phyloP scores from a whole-genome alignment of 208 protist species.

The Trypanosoma lewisi region DNA sequence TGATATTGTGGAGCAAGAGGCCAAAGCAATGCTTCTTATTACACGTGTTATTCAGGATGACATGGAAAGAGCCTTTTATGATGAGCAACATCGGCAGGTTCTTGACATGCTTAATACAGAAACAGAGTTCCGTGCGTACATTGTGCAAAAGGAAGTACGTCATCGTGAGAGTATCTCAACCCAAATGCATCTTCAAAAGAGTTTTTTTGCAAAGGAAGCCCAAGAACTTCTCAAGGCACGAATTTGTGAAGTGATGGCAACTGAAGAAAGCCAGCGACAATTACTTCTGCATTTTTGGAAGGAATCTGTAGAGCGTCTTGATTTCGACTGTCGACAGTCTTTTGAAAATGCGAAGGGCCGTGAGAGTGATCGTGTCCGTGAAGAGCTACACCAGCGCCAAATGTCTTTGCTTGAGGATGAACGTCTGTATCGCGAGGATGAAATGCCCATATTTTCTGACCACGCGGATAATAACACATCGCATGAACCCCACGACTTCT shows the following conservation, averaged over 20 bases:
- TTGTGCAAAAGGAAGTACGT: slow-evolving; percentile 39
- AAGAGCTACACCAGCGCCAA: slow-evolving; percentile 44
- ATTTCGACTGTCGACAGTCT: slow-evolving; percentile 29
- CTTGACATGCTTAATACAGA: slow-evolving; percentile 33
- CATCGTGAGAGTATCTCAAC: slow-evolving; percentile 28
- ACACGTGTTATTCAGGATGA: slow-evolving; percentile 2
- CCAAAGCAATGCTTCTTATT: slow-evolving; percentile 14
- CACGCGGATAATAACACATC: neutral
- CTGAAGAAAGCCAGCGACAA: slow-evolving; percentile 39
- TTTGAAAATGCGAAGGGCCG: slow-evolving; percentile 25
- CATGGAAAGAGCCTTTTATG: slow-evolving; percentile 6
- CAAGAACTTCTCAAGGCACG: slow-evolving; percentile 32
- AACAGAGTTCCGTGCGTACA: slow-evolving; percentile 22
- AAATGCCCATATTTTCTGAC: slow-evolving; percentile 24
- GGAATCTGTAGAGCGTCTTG: slow-evolving; percentile 31
- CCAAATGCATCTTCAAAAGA: slow-evolving; percentile 27
- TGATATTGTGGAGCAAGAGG: slow-evolving; percentile 26
- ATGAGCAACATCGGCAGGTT: slow-evolving; percentile 21
- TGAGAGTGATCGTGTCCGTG: slow-evolving; percentile 40
- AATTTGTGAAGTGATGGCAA: slow-evolving; percentile 32
- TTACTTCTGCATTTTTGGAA: slow-evolving; percentile 33
- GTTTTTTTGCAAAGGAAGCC: slow-evolving; percentile 41
- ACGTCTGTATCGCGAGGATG: slow-evolving; percentile 55
- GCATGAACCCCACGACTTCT: neutral
- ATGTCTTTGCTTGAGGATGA: slow-evolving; percentile 32